A percentile compares a stretch with the other conserved stretches of the same genome.
phyloP scores from a whole-genome alignment of 2,329 filamentous ascomycete species.

The Neopestalotiopsis sp. region DNA sequence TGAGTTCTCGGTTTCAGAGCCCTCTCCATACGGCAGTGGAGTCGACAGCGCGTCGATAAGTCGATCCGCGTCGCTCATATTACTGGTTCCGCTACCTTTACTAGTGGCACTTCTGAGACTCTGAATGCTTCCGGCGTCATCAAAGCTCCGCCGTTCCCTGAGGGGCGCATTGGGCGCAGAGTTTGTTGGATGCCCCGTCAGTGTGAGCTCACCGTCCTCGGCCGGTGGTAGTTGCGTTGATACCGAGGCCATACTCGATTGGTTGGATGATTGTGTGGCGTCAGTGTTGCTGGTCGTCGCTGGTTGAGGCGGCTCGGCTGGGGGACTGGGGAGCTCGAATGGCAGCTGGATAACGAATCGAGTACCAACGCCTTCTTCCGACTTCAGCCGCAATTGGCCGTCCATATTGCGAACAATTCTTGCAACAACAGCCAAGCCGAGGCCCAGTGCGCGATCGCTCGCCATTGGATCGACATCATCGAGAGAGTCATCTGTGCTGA shows the following conservation, averaged over 20 bases:
- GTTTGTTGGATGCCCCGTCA: slow-evolving; percentile 54
- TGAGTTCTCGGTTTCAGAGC: slow-evolving; percentile 29
- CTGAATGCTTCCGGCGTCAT: slow-evolving; percentile 44
- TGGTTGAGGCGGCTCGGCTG: slow-evolving; percentile 39
- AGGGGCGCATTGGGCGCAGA: slow-evolving; percentile 27
- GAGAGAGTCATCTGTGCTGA: slow-evolving; percentile 50
- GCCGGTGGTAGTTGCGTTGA: slow-evolving; percentile 36
- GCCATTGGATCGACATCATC: slow-evolving; percentile 36
- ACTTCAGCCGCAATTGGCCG: slow-evolving; percentile 83
- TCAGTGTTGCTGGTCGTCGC: slow-evolving; percentile 22
- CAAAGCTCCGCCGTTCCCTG: slow-evolving; percentile 39
- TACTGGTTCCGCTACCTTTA: slow-evolving; percentile 55
- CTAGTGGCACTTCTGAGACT: slow-evolving; percentile 52
- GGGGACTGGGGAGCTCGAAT: slow-evolving; percentile 66
- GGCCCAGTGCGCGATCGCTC: slow-evolving; percentile 64
- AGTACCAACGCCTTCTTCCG: slow-evolving; percentile 81
- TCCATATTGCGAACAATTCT: slow-evolving; percentile 90
- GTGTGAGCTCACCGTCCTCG: slow-evolving; percentile 61
- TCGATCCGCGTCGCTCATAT: slow-evolving; percentile 69
- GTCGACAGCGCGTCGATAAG: slow-evolving; percentile 75
- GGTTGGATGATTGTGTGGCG: slow-evolving; percentile 24
- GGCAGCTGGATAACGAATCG: slow-evolving; percentile 82
- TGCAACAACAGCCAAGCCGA: slow-evolving; percentile 88
- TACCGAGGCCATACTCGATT: slow-evolving; percentile 37
- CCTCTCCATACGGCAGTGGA: slow-evolving; percentile 52